phyloP scores from a whole-genome alignment of 139 green algal species.

The Picochlorum sp. region DNA sequence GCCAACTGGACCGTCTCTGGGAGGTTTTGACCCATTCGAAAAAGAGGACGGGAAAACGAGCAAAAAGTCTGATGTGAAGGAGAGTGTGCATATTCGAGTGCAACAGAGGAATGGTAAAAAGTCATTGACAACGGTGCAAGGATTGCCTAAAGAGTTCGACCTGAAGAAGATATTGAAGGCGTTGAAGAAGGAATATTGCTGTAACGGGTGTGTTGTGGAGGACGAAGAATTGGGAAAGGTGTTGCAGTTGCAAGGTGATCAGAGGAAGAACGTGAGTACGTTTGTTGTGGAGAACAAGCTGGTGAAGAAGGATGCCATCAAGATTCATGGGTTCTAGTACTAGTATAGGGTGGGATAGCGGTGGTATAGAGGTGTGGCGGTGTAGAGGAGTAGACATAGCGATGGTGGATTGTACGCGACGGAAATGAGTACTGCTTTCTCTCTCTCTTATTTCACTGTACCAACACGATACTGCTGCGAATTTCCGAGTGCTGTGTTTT shows the following conservation, averaged over 20 bases:
- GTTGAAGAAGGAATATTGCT: constrained; percentile 99
- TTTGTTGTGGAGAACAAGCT: constrained; percentile 87
- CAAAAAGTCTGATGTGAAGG: constrained; percentile 24
- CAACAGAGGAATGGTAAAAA: constrained; percentile 98
- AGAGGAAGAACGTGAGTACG: constrained; percentile 95
- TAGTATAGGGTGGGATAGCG: neutral
- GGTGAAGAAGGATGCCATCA: constrained; percentile 97
- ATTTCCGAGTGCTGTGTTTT: too few species aligned
- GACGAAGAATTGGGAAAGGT: constrained; percentile 87
- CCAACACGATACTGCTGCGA: too few species aligned
- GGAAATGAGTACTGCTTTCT: too few species aligned
- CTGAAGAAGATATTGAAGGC: constrained; percentile 99
- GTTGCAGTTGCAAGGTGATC: constrained; percentile 98
- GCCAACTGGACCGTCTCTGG: constrained; percentile 12
- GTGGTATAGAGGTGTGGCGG: neutral
- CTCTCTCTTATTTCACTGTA: too few species aligned
- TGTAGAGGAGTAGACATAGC: neutral
- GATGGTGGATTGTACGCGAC: neutral
- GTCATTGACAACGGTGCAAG: constrained; percentile 92
- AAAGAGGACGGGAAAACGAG: constrained; percentile 21
- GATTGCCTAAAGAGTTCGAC: constrained; percentile 83
- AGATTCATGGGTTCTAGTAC: constrained; percentile 92
- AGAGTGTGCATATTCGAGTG: constrained; percentile 90
- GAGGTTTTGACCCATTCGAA: constrained; percentile 41
- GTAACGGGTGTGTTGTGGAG: constrained; percentile 97